A percentile compares a stretch with the other conserved stretches of the same genome.
Evolutionary conservation across 208 protist genomes (phyloP).

Genomic region (Naegleria fowleri): DNA sequence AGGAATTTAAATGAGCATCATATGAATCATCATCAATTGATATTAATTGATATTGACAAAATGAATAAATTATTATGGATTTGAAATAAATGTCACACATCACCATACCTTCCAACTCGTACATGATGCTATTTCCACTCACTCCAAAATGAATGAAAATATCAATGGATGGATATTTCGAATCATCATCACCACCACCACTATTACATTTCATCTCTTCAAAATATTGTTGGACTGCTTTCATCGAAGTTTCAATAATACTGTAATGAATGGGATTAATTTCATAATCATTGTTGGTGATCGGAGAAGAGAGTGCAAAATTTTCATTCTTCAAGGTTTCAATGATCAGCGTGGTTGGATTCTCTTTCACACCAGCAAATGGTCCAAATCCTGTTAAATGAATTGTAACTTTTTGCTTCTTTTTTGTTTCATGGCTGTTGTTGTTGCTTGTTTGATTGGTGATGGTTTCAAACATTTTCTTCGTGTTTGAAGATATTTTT

Average conservation of each 20-base stretch:
- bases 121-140: neutral
- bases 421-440: too few relatives aligned
- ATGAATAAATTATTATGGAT: too few relatives aligned
- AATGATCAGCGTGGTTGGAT: neutral
- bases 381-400: conserved; percentile 4
- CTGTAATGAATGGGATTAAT: neutral
- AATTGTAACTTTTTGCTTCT: neutral
- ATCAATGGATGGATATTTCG: neutral
- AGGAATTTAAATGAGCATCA: too few relatives aligned
- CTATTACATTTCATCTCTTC: neutral
- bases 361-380: neutral
- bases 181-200: neutral
- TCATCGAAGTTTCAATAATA: neutral
- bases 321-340: neutral
- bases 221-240: neutral
- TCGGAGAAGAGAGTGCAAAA: neutral
- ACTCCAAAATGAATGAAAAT: conserved; percentile 11
- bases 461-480: too few relatives aligned
- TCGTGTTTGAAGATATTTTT: too few relatives aligned
- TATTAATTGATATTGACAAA: too few relatives aligned
- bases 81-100: neutral
- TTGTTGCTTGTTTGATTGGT: too few relatives aligned
- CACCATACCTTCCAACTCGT: neutral
- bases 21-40: too few relatives aligned
- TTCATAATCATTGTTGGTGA: too few relatives aligned